Percentiles rank a stretch among this genome's conserved stretches.
These are phyloP conservation scores for Fusarium tricinctum DNA, from an alignment of 2,329 filamentous ascomycete species.

Conservation along the genomic window DNA sequence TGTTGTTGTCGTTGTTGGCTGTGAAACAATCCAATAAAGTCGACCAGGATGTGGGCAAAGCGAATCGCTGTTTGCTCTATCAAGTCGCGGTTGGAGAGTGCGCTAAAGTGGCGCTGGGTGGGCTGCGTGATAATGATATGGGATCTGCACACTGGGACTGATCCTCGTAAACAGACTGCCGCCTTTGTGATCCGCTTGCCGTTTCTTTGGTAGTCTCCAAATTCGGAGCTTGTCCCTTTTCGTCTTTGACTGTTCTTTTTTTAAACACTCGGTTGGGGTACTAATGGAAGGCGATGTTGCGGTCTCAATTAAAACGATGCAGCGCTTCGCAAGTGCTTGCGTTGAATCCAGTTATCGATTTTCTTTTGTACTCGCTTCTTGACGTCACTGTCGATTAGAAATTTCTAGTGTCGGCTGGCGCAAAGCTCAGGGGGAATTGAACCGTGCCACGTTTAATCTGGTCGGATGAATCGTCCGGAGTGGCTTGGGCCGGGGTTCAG, in stretches of 20 bases:
- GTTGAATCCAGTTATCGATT: constrained; percentile 14
- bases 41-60: constrained; percentile 26
- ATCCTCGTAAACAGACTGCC: constrained; percentile 30
- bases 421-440: constrained; percentile 36
- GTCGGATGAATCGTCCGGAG: constrained; percentile 35
- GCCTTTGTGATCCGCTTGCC: constrained; percentile 17
- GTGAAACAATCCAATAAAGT: constrained; percentile 42
- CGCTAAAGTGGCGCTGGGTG: constrained; percentile 23
- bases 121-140: constrained; percentile 39
- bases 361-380: constrained; percentile 15
- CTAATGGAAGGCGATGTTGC: constrained; percentile 6
- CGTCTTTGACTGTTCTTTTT: constrained; percentile 32
- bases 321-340: constrained; percentile 38
- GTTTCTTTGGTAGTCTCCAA: constrained; percentile 16
- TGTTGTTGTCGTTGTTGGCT: constrained; percentile 39
- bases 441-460: constrained; percentile 40
- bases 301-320: constrained; percentile 16
- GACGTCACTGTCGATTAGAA: constrained; percentile 40
- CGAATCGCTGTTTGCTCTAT: constrained; percentile 26
- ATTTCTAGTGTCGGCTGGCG: constrained; percentile 33
- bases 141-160: constrained; percentile 34
- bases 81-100: constrained; percentile 21
- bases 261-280: constrained; percentile 19
- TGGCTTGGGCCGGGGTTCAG: constrained; percentile 39
- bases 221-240: constrained; percentile 50